Evolutionary conservation across 345 rosid species (phyloP).

Genomic region (Brassica rapa): DNA sequence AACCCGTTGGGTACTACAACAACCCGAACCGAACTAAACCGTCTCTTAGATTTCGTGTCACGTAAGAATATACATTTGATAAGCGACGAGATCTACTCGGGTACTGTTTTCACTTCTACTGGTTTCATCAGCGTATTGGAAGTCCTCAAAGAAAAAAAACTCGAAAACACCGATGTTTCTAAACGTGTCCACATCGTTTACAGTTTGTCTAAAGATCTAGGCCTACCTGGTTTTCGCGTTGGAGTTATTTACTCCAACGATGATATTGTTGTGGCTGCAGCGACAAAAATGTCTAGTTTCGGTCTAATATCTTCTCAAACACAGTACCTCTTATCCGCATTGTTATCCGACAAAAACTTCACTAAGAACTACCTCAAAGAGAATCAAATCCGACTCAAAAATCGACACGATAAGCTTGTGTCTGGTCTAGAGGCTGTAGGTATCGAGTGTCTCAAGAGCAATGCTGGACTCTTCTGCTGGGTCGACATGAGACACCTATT

Average conservation of each 20-base stretch:
- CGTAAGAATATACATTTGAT: constrained; percentile 62
- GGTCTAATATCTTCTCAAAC: constrained; percentile 84
- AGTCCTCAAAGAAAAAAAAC: constrained; percentile 51
- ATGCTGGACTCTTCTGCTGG: constrained; percentile 79
- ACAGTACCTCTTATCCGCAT: constrained; percentile 63
- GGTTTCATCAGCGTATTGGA: constrained; percentile 68
- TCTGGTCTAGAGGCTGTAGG: constrained; percentile 62
- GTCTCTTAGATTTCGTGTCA: constrained; percentile 59
- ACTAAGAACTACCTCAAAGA: constrained; percentile 56
- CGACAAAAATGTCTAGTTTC: constrained; percentile 88
- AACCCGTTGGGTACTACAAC: constrained; percentile 74
- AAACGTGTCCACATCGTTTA: constrained; percentile 71
- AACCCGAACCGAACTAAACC: constrained; percentile 55
- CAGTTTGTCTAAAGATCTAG: constrained; percentile 80
- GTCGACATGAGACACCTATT: constrained; percentile 73
- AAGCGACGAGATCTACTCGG: constrained; percentile 78
- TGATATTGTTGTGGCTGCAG: constrained; percentile 62
- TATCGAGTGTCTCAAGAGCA: constrained; percentile 66
- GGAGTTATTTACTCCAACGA: constrained; percentile 83
- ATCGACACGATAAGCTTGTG: constrained; percentile 51
- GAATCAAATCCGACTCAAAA: constrained; percentile 56
- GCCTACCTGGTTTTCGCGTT: constrained; percentile 88
- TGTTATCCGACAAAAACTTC: constrained; percentile 69
- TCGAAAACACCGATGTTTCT: constrained; percentile 47
- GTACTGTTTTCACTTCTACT: constrained; percentile 65